A percentile compares a stretch with the other conserved stretches of the same genome.
phyloP scores from a whole-genome alignment of 495 filamentous ascomycete species.

The Pseudomonodictys pantanalensis region DNA sequence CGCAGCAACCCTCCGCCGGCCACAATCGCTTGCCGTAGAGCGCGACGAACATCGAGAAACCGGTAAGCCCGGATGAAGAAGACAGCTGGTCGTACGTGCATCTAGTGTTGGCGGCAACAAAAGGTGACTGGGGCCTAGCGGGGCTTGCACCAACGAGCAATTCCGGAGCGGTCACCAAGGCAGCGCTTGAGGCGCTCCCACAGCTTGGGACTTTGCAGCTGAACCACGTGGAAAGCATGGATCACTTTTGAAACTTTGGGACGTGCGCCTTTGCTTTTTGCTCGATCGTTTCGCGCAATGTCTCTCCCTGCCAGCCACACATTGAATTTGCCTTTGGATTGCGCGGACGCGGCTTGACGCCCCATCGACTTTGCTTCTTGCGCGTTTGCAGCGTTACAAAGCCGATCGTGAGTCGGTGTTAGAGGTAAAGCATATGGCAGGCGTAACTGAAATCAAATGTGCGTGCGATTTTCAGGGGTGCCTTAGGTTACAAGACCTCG shows the following conservation, averaged over 20 bases:
- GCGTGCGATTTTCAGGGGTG: too few relatives aligned
- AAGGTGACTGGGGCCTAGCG: background rate
- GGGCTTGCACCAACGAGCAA: slow-evolving; percentile 7
- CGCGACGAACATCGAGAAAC: too few relatives aligned
- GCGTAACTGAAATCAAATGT: too few relatives aligned
- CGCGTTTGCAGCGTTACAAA: too few relatives aligned
- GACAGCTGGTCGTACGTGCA: background rate
- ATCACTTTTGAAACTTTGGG: background rate
- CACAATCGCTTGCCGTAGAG: too few relatives aligned
- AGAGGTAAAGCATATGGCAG: too few relatives aligned
- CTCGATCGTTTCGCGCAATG: slow-evolving; percentile 11
- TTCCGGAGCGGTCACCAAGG: slow-evolving; percentile 7
- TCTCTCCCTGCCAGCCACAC: too few relatives aligned
- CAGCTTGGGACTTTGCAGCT: slow-evolving; percentile 10
- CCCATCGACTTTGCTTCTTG: too few relatives aligned
- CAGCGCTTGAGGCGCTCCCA: background rate
- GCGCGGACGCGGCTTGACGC: too few relatives aligned
- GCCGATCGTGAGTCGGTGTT: too few relatives aligned
- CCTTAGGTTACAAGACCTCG: too few relatives aligned
- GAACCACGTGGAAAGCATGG: slow-evolving; percentile 25
- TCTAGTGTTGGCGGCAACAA: background rate
- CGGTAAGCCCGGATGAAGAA: background rate
- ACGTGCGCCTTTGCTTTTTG: background rate
- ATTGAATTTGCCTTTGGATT: slow-evolving; percentile 8
- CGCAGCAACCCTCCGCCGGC: background rate